Conservation (phyloP, 768 basidiomycete genomes). For the Amanita subjunquillea region DNA sequence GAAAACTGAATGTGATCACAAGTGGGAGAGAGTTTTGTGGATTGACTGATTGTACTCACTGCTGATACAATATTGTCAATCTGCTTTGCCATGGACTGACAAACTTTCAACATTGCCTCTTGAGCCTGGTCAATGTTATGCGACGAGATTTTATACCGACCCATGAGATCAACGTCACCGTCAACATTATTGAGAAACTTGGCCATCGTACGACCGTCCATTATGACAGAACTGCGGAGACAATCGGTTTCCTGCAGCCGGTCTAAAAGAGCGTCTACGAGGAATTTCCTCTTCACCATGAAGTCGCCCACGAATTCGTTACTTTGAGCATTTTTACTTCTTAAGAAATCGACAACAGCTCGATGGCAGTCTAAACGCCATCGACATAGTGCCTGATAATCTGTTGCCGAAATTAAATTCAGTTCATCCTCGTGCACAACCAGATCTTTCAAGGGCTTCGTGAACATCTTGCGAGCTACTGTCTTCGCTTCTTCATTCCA, state of each 20-base stretch:
- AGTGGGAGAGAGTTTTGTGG: not conserved
- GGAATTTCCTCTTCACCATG: too few relatives aligned
- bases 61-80: not conserved
- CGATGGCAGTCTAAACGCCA: not conserved
- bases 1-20: not conserved
- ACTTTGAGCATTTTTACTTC: too few relatives aligned
- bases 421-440: not conserved
- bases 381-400: not conserved
- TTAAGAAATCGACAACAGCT: too few relatives aligned
- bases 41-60: too few relatives aligned
- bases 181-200: too few relatives aligned
- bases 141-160: not conserved
- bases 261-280: too few relatives aligned
- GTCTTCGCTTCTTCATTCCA: not conserved
- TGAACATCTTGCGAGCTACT: not conserved
- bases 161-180: too few relatives aligned
- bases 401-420: not conserved
- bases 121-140: not conserved
- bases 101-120: not conserved
- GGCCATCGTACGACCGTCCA: too few relatives aligned
- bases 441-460: not conserved
- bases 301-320: too few relatives aligned
- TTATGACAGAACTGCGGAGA: too few relatives aligned
- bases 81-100: not conserved
- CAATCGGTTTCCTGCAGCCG: too few relatives aligned